A percentile compares a stretch with the other conserved stretches of the same genome.
Conservation (phyloP, 2,329 filamentous ascomycete species). For the Drechslera avenae region DNA sequence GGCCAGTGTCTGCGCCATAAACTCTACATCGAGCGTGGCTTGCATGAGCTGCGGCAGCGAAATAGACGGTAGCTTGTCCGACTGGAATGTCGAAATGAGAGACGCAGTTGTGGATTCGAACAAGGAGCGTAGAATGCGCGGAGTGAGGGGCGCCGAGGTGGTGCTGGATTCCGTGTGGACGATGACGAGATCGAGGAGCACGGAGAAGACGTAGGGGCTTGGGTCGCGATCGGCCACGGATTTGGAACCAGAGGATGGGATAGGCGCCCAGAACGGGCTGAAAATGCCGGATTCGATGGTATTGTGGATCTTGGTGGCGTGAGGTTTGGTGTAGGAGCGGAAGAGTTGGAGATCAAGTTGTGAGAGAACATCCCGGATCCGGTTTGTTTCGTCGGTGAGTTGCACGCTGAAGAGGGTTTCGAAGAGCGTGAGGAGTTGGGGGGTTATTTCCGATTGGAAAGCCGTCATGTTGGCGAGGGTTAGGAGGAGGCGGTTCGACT, state of each 20-base stretch:
- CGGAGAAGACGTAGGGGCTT: constrained; percentile 86
- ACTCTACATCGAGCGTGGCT: constrained; percentile 95
- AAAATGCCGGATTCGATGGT: constrained; percentile 76
- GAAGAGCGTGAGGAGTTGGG: constrained; percentile 87
- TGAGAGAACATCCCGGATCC: constrained; percentile 84
- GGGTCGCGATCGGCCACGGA: constrained; percentile 68
- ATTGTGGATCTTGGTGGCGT: constrained; percentile 58
- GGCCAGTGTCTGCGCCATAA: constrained; percentile 89
- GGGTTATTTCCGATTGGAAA: constrained; percentile 80
- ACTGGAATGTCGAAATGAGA: constrained; percentile 76
- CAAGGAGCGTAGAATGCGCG: constrained; percentile 82
- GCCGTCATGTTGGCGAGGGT: constrained; percentile 91
- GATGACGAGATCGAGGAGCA: constrained; percentile 82
- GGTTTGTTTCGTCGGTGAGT: constrained; percentile 89
- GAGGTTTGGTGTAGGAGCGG: constrained; percentile 83
- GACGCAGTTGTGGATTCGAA: constrained; percentile 80
- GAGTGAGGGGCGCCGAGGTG: constrained; percentile 71
- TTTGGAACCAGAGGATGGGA: constrained; percentile 46
- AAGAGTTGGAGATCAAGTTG: constrained; percentile 93
- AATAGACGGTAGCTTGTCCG: constrained; percentile 64
- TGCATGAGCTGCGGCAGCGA: constrained; percentile 87
- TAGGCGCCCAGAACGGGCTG: constrained; percentile 72
- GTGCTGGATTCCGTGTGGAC: constrained; percentile 76
- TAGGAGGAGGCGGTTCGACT: constrained; percentile 91
- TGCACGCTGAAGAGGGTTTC: constrained; percentile 94